Percentiles rank a stretch among this genome's conserved stretches.
These are phyloP conservation scores for Eutrema heterophyllum DNA, from an alignment of 345 rosid genomes.

Conservation along the genomic window DNA sequence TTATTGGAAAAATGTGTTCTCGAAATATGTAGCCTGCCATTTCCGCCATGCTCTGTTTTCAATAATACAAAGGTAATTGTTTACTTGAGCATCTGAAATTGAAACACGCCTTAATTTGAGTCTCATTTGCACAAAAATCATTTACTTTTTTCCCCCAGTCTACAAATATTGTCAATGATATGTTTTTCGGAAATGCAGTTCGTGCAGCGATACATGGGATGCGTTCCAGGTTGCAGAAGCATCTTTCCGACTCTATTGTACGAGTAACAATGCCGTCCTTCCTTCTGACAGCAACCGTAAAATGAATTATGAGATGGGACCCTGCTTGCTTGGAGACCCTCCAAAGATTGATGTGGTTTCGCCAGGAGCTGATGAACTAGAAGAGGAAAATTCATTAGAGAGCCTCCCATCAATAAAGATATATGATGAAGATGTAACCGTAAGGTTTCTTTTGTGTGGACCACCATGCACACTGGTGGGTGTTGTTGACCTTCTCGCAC, in stretches of 20 bases:
- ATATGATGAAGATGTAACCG: slow-evolving; percentile 84
- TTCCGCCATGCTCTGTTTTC: slow-evolving; percentile 83
- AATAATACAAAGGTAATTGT: slow-evolving; percentile 66
- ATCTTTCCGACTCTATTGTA: slow-evolving; percentile 77
- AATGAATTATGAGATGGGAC: slow-evolving; percentile 50
- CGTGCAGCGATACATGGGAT: slow-evolving; percentile 87
- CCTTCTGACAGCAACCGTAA: slow-evolving; percentile 42
- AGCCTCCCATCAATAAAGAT: slow-evolving; percentile 83
- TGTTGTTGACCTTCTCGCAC: slow-evolving; percentile 16
- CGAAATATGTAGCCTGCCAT: slow-evolving; percentile 71
- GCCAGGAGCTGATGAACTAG: slow-evolving; percentile 59
- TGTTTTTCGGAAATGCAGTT: slow-evolving; percentile 50
- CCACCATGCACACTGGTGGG: slow-evolving; percentile 57
- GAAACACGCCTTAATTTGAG: neutral
- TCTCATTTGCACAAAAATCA: neutral
- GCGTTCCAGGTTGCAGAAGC: slow-evolving; percentile 90
- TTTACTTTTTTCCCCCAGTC: neutral
- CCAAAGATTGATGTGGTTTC: slow-evolving; percentile 70
- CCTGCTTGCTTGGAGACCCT: slow-evolving; percentile 80
- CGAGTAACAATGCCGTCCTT: slow-evolving; percentile 30
- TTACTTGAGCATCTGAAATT: slow-evolving; percentile 1
- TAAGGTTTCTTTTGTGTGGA: slow-evolving; percentile 92
- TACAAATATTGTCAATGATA: neutral
- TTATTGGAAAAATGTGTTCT: slow-evolving; percentile 62
- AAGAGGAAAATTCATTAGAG: slow-evolving; percentile 68